phyloP scores from a whole-genome alignment of 306 rosid species.

The Dicorynia guianensis region DNA sequence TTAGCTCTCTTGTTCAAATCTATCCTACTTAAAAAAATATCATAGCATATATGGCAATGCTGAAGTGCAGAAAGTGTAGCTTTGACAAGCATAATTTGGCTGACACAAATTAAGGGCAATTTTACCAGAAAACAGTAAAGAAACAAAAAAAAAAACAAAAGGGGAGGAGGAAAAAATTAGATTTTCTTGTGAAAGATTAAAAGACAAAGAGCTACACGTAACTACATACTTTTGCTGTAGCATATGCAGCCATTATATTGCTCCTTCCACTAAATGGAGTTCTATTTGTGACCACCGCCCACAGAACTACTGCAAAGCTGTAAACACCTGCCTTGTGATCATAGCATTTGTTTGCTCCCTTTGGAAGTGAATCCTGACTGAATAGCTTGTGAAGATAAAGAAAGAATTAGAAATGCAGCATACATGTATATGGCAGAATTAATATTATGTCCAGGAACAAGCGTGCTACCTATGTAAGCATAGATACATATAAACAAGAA shows the following conservation, averaged over 20 bases:
- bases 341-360: conserved; percentile 55
- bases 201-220: not conserved
- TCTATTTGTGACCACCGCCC: conserved; percentile 64
- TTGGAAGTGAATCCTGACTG: conserved; percentile 55
- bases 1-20: not conserved
- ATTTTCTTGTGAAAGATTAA: not conserved
- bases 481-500: not conserved
- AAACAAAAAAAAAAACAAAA: not conserved
- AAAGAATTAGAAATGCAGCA: not conserved
- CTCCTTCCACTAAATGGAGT: conserved; percentile 62
- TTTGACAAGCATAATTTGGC: not conserved
- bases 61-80: not conserved
- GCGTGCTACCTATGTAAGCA: not conserved
- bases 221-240: conserved; percentile 55
- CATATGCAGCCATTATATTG: conserved; percentile 70
- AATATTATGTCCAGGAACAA: not conserved
- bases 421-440: not conserved
- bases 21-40: conserved; percentile 4
- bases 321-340: conserved; percentile 73
- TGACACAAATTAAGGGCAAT: not conserved
- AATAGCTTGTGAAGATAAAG: conserved; percentile 48
- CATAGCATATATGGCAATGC: not conserved
- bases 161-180: not conserved
- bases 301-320: conserved; percentile 67
- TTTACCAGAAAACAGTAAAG: no score